Percentiles rank a stretch among this genome's conserved stretches.
These are phyloP conservation scores for Petasospora rhodanensis DNA, from an alignment of 1,139 yeast genomes.

Conservation along the genomic window DNA sequence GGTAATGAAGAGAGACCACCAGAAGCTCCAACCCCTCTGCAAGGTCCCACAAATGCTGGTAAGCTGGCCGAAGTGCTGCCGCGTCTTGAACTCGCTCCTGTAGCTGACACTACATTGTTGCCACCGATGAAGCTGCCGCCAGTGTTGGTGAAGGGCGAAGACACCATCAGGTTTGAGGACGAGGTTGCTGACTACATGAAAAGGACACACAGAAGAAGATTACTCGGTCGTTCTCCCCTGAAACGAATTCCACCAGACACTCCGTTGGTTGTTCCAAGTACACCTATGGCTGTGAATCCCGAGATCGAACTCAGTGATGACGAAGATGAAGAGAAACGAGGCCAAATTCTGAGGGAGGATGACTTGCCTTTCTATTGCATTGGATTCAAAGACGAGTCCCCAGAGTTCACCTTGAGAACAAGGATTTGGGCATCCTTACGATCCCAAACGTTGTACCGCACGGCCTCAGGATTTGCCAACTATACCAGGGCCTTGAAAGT, in stretches of 20 bases:
- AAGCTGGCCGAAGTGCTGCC: too few species aligned
- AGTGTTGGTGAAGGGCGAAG: constrained; percentile 1
- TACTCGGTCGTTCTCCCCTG: neutral
- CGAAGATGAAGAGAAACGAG: neutral
- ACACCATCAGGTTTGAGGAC: constrained; percentile 1
- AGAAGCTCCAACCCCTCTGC: too few species aligned
- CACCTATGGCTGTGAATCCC: neutral
- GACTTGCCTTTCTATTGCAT: constrained; percentile 68
- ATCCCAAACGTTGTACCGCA: constrained; percentile 73
- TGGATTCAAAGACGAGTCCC: constrained; percentile 64
- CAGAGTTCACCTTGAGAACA: constrained; percentile 60
- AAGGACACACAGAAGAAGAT: neutral
- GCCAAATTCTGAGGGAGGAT: constrained; percentile 28
- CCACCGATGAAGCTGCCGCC: too few species aligned
- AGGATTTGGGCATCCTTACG: constrained; percentile 80
- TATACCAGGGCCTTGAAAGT: constrained; percentile 65
- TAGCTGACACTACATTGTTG: too few species aligned
- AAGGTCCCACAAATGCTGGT: too few species aligned
- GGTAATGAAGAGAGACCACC: too few species aligned
- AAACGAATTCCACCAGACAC: constrained; percentile 2
- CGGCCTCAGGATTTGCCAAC: constrained; percentile 73
- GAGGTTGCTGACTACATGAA: neutral
- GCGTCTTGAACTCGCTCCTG: too few species aligned
- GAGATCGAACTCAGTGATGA: constrained; percentile 1
- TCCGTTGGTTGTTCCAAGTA: constrained; percentile 6